These are phyloP conservation scores for Caloboletus inedulis DNA, from an alignment of 1,284 basidiomycete genomes.

Conservation along the genomic window DNA sequence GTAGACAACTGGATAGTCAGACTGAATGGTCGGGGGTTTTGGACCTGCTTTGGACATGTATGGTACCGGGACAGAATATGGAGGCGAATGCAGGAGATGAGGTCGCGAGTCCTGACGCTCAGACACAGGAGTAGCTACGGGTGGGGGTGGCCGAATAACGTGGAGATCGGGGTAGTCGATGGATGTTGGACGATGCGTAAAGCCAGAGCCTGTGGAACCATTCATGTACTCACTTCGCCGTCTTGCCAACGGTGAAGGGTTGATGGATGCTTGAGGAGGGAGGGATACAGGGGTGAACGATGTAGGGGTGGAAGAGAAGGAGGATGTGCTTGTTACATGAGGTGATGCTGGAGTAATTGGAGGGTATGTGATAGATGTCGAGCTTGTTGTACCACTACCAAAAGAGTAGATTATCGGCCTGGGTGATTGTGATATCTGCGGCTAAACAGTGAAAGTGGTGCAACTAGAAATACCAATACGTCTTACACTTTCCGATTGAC, in stretches of 20 bases:
- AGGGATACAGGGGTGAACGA: constrained; percentile 47
- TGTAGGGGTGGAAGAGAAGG: constrained; percentile 26
- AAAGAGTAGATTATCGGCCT: constrained; percentile 34
- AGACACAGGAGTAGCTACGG: constrained; percentile 60
- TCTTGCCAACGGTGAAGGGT: constrained; percentile 63
- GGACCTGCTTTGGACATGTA: constrained; percentile 25
- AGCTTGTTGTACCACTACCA: constrained; percentile 26
- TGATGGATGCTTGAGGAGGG: constrained; percentile 77
- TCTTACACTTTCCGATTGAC: constrained; percentile 45
- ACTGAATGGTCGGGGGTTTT: constrained; percentile 58
- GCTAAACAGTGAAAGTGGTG: constrained; percentile 9
- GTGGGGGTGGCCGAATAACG: constrained; percentile 73
- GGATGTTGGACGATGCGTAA: constrained; percentile 41
- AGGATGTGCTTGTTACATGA: constrained; percentile 37
- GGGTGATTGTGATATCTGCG: constrained; percentile 29
- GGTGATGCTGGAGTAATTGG: constrained; percentile 33
- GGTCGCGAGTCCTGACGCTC: constrained; percentile 72
- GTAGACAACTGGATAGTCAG: constrained; percentile 74
- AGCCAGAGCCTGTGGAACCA: constrained; percentile 63
- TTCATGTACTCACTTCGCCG: constrained; percentile 79
- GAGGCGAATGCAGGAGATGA: constrained; percentile 35
- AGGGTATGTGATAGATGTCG: constrained; percentile 46
- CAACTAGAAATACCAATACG: background rate
- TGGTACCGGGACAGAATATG: constrained; percentile 30
- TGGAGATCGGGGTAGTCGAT: constrained; percentile 83